A percentile compares a stretch with the other conserved stretches of the same genome.
phyloP scores from a whole-genome alignment of 2,329 filamentous ascomycete species.

The Alternaria brassicicola region DNA sequence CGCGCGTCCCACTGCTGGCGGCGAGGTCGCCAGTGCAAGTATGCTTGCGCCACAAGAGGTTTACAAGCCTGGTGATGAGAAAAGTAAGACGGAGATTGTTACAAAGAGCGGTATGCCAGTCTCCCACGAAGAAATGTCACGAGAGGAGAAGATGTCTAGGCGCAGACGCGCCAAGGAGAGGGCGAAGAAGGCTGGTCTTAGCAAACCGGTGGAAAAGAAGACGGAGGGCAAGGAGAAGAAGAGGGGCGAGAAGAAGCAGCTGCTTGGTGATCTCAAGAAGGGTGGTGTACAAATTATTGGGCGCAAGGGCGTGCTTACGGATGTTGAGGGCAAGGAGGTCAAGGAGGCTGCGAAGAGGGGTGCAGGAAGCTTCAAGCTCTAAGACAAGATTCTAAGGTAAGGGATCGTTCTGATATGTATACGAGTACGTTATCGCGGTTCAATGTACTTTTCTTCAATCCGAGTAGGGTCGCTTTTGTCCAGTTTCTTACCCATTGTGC shows the following conservation, averaged over 20 bases:
- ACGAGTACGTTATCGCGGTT: neutral
- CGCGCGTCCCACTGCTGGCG: constrained; percentile 82
- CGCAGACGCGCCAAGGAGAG: constrained; percentile 86
- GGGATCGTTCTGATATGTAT: fast-evolving
- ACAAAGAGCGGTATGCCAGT: constrained; percentile 78
- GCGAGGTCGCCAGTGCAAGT: constrained; percentile 70
- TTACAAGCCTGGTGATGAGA: constrained; percentile 78
- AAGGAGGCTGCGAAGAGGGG: constrained; percentile 39
- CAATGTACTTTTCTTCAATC: neutral
- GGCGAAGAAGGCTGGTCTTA: constrained; percentile 70
- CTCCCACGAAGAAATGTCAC: constrained; percentile 81
- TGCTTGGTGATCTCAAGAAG: constrained; percentile 75
- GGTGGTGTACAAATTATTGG: constrained; percentile 92
- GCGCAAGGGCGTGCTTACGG: constrained; percentile 82
- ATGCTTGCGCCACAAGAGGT: constrained; percentile 93
- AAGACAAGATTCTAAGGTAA: neutral
- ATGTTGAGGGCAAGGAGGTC: constrained; percentile 81
- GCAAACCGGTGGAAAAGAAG: constrained; percentile 50
- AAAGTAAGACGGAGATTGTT: constrained; percentile 73
- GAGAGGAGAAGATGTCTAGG: constrained; percentile 80
- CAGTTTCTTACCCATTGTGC: no score
- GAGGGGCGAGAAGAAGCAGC: constrained; percentile 61
- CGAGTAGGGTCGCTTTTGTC: no score
- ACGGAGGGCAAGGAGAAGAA: constrained; percentile 60
- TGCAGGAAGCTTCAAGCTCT: constrained; percentile 45